These are phyloP conservation scores for Colletotrichum sp. DNA, from an alignment of 2,329 filamentous ascomycete genomes.

Conservation along the genomic window DNA sequence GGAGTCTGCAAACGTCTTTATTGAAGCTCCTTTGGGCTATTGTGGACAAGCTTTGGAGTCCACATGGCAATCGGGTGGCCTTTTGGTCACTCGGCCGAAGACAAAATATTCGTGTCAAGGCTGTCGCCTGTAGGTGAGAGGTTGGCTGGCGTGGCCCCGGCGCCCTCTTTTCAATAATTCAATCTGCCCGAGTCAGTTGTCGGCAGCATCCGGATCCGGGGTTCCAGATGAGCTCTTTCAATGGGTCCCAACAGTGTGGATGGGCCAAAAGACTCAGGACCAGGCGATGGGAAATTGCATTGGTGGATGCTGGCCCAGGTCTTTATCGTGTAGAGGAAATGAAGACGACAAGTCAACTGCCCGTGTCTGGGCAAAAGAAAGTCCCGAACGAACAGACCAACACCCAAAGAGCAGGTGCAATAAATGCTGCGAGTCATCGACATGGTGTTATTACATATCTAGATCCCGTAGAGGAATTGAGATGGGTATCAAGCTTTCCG, in stretches of 20 bases:
- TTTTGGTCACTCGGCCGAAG: background rate
- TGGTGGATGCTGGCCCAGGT: background rate
- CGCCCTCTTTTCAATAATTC: background rate
- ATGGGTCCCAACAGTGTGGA: background rate
- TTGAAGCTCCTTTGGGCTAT: background rate
- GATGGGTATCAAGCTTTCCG: constrained; percentile 19
- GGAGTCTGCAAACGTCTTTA: background rate
- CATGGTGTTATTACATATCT: constrained; percentile 1
- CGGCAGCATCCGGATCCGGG: background rate
- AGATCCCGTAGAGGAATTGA: constrained; percentile 5
- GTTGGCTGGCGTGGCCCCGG: background rate
- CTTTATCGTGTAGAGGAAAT: background rate
- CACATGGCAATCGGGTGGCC: background rate
- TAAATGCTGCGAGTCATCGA: background rate
- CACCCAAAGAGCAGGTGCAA: background rate
- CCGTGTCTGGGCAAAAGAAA: background rate
- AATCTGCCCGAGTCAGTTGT: constrained; percentile 12
- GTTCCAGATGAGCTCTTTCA: background rate
- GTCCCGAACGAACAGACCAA: background rate
- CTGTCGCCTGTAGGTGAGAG: background rate
- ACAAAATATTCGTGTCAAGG: background rate
- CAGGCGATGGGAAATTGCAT: background rate
- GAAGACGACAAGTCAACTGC: background rate
- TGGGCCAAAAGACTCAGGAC: background rate
- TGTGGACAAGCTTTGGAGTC: background rate